These are phyloP conservation scores for Guyanaporus albipodus DNA, from an alignment of 768 basidiomycete genomes.

Conservation along the genomic window DNA sequence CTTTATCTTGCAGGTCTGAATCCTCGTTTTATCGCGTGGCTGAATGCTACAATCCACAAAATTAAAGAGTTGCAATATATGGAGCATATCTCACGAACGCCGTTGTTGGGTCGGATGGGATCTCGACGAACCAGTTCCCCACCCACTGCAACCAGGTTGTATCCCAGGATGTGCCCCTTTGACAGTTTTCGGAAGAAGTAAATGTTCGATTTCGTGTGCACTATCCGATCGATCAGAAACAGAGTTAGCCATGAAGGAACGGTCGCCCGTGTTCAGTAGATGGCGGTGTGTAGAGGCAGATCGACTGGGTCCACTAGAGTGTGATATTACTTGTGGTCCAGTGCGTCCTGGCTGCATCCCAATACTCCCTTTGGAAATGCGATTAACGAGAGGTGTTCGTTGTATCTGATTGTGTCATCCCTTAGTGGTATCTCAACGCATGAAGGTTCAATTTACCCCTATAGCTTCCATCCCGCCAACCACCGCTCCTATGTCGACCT, in stretches of 20 bases:
- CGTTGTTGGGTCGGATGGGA: constrained; percentile 24
- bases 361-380: constrained; percentile 34
- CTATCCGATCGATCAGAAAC: constrained; percentile 62
- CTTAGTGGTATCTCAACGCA: not conserved
- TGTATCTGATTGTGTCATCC: constrained; percentile 51
- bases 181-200: constrained; percentile 39
- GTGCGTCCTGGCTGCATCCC: constrained; percentile 31
- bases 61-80: not conserved
- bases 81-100: constrained; percentile 16
- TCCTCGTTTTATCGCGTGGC: constrained; percentile 38
- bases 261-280: constrained; percentile 36
- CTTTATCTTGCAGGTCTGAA: constrained; percentile 44
- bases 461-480: constrained; percentile 64
- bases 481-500: constrained; percentile 50
- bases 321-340: constrained; percentile 28
- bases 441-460: constrained; percentile 54
- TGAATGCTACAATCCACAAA: constrained; percentile 38
- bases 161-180: constrained; percentile 19
- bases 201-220: constrained; percentile 67
- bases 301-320: constrained; percentile 22
- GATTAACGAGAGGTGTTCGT: constrained; percentile 60
- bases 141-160: constrained; percentile 32
- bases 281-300: constrained; percentile 38
- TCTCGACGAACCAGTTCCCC: constrained; percentile 31
- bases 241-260: constrained; percentile 42